Evolutionary conservation across 257 asterid species (phyloP), one percentile per base, ranked within the genome.

Genomic region (Handroanthus guayacan): DNA sequence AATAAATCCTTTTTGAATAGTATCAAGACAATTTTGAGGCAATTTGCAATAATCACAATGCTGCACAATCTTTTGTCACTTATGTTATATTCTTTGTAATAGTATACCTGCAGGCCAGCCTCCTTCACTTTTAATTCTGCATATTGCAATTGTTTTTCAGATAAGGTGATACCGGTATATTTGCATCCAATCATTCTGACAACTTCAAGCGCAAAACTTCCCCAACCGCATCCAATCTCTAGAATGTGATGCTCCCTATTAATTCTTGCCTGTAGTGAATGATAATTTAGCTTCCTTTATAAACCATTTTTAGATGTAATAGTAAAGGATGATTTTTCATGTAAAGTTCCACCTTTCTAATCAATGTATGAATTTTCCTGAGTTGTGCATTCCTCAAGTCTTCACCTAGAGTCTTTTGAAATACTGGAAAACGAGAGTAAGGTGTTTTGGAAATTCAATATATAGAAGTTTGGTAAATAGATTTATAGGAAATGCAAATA

Each of bases 151-250:
- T 92, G 96, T 39, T 86, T 77, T 72, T 85, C 84, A 5, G 97
- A 87, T 14, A 87, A 77, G 45, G 96, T 92, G 72, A 92, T 87
- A 57, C 96, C 96, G 0, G 96, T 92, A 55, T 92, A 92, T 78
- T 79, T 85, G 82, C 97, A 90, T 64, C 97, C 93, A 0, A 90
- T 92, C 67, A 37, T 70, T 79, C 82, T 84, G 0, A 92, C 97
- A 65, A 61, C 80, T 82, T 92, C 97, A 44, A 91, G 50, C 3
- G 94, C 96, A 9, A 87, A 78, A 60, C 85, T 83, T 72, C 96
- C 94, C 97, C 96, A 89, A 11, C 97, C 96, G 44, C 87, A 86
- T 44, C 97, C 96, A 2, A 91, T 84, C 83, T 91, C 96, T 16
- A 91, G 82, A 74, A 91, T 67, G 73, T 89, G 90, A 73, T 89